Conservation (phyloP, 163 green algal species). For the Prototheca wickerhamii region DNA sequence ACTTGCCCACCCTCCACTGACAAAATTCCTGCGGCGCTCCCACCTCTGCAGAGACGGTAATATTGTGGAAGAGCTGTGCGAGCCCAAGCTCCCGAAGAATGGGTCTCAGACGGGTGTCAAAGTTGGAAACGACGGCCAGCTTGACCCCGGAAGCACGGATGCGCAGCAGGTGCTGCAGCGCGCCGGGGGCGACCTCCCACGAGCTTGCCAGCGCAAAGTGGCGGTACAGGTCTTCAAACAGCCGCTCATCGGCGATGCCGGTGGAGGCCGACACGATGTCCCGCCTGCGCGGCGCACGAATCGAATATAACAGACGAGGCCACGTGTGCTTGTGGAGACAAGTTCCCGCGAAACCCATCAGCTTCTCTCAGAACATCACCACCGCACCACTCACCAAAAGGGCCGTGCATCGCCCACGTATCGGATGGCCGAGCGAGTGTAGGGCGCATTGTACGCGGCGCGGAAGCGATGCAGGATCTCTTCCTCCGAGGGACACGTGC, state of each 20-base stretch:
- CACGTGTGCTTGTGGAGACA: too few species aligned
- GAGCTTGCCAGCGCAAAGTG: conserved; percentile 48
- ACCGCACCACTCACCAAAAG: conserved; percentile 33
- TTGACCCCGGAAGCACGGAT: conserved; percentile 49
- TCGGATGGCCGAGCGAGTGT: conserved; percentile 31
- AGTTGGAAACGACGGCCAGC: conserved; percentile 75
- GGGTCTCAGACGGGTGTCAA: conserved; percentile 72
- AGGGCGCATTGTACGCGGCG: conserved; percentile 55
- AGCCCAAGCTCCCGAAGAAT: conserved; percentile 53
- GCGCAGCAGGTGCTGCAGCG: conserved; percentile 30
- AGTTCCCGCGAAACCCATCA: too few species aligned
- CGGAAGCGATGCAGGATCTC: conserved; percentile 52
- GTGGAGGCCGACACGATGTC: conserved; percentile 51
- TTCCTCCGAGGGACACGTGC: conserved; percentile 19
- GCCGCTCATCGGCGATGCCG: conserved; percentile 22
- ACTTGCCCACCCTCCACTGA: neutral
- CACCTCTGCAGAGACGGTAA: conserved; percentile 52
- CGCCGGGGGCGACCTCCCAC: conserved; percentile 52
- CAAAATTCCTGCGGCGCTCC: neutral
- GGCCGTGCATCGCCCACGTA: conserved; percentile 59
- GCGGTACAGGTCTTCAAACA: conserved; percentile 43
- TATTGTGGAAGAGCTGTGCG: conserved; percentile 53
- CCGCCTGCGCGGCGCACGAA: conserved; percentile 30
- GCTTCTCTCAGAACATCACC: too few species aligned
- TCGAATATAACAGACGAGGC: neutral